A percentile compares a stretch with the other conserved stretches of the same genome.
These are phyloP conservation scores for Patellaria atrata DNA, from an alignment of 495 filamentous ascomycete genomes.

Conservation along the genomic window DNA sequence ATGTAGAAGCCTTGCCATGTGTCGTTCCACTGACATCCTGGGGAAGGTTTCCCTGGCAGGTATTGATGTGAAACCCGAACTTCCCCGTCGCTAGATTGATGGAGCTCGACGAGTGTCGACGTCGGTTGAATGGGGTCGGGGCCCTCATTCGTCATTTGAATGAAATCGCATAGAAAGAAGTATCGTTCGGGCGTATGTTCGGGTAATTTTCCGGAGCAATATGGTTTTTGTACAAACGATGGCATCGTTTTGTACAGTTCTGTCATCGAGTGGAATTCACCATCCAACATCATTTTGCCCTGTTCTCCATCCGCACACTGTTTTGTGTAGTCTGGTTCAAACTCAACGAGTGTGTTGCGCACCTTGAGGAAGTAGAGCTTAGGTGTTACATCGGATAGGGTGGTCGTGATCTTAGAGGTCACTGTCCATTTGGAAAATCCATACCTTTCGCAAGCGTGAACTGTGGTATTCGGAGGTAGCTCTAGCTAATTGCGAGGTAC, in stretches of 20 bases:
- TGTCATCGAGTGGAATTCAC: conserved; percentile 15
- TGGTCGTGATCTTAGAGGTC: too few relatives aligned
- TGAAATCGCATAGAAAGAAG: conserved; percentile 16
- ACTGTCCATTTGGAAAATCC: too few relatives aligned
- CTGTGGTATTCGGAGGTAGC: too few relatives aligned
- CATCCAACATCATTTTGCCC: conserved; percentile 9
- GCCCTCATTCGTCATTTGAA: conserved; percentile 9
- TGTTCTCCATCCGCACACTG: too few relatives aligned
- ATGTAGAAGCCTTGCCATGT: background rate
- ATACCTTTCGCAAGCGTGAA: too few relatives aligned
- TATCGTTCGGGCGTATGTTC: conserved; percentile 9
- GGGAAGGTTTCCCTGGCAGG: conserved; percentile 2
- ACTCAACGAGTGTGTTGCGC: too few relatives aligned
- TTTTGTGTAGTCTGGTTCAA: too few relatives aligned
- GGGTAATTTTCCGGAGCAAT: conserved; percentile 13
- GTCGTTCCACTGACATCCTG: background rate
- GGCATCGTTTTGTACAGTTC: conserved; percentile 13
- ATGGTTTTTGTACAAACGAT: conserved; percentile 15
- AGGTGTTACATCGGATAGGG: too few relatives aligned
- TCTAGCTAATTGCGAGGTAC: too few relatives aligned
- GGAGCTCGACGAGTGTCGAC: conserved; percentile 1
- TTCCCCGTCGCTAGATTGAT: conserved; percentile 1
- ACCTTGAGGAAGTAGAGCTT: too few relatives aligned
- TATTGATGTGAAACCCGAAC: conserved; percentile 3
- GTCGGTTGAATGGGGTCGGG: background rate